A percentile compares a stretch with the other conserved stretches of the same genome.
These are phyloP conservation scores for Paraphaeosphaeria sporulosa DNA, from an alignment of 2,329 filamentous ascomycete genomes.

Conservation along the genomic window DNA sequence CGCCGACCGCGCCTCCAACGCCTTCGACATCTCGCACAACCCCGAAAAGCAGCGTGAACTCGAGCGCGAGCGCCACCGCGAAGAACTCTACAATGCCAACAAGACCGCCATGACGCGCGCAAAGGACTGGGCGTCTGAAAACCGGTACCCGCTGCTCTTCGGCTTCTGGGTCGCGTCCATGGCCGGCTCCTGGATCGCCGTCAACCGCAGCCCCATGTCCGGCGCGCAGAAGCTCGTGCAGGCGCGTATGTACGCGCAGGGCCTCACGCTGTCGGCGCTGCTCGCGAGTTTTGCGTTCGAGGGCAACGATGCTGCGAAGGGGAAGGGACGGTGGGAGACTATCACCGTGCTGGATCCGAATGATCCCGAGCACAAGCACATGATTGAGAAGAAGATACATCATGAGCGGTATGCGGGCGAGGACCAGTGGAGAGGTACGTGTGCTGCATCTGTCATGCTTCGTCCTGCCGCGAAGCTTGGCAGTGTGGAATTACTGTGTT, in stretches of 20 bases:
- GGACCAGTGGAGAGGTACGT: slow-evolving; percentile 88
- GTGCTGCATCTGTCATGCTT: slow-evolving; percentile 19
- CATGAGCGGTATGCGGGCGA: slow-evolving; percentile 87
- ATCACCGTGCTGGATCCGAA: slow-evolving; percentile 80
- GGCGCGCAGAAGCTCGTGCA: slow-evolving; percentile 89
- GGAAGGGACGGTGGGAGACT: slow-evolving; percentile 83
- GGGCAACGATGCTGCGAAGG: slow-evolving; percentile 77
- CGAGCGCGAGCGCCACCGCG: slow-evolving; percentile 37
- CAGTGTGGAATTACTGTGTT: slow-evolving; percentile 12
- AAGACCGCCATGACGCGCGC: slow-evolving; percentile 68
- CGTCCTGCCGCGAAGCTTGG: slow-evolving; percentile 19
- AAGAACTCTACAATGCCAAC: slow-evolving; percentile 56
- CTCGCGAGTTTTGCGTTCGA: slow-evolving; percentile 85
- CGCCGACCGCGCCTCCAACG: slow-evolving; percentile 77
- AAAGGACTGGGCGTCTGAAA: slow-evolving; percentile 76
- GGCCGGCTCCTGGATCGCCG: slow-evolving; percentile 74
- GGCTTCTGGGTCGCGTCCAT: slow-evolving; percentile 83
- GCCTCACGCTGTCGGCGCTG: slow-evolving; percentile 83
- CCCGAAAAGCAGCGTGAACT: slow-evolving; percentile 53
- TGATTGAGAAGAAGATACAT: slow-evolving; percentile 87
- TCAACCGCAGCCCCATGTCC: slow-evolving; percentile 76
- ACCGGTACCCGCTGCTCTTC: slow-evolving; percentile 88
- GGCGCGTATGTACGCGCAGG: slow-evolving; percentile 93
- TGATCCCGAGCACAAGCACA: slow-evolving; percentile 81
- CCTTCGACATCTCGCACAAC: slow-evolving; percentile 75